Evolutionary conservation across 371 early-diverging fungal genomes (phyloP).

Genomic region (Rhizopus sp.): DNA sequence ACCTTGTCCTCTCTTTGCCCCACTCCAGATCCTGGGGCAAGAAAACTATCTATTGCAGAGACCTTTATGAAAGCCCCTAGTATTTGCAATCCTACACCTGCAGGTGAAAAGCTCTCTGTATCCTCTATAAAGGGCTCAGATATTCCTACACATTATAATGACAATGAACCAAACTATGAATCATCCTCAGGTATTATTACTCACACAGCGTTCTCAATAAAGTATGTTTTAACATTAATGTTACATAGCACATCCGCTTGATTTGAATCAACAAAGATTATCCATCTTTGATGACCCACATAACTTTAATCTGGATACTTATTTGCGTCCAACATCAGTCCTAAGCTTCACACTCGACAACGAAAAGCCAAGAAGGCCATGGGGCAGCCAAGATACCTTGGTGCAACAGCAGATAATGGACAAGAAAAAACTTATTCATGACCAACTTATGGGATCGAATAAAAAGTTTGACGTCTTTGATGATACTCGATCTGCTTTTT

Average conservation of each 20-base stretch:
- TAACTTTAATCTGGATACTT: slow-evolving; percentile 17
- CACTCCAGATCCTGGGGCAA: slow-evolving; percentile 17
- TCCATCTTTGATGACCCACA: slow-evolving; percentile 7
- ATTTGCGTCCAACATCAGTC: neutral
- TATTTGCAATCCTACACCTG: neutral
- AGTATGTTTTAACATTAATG: too few species aligned
- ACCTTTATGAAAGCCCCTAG: slow-evolving; percentile 30
- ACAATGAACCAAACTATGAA: neutral
- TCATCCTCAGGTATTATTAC: neutral
- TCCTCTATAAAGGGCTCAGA: neutral
- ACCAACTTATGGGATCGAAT: slow-evolving; percentile 22
- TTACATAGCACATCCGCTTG: slow-evolving; percentile 3
- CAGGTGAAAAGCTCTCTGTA: neutral
- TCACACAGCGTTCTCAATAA: too few species aligned
- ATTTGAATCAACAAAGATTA: neutral
- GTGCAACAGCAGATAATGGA: slow-evolving; percentile 28
- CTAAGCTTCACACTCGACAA: neutral
- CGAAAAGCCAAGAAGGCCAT: slow-evolving; percentile 25
- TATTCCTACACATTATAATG: neutral
- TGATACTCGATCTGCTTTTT: slow-evolving; percentile 9
- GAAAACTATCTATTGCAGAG: slow-evolving; percentile 39
- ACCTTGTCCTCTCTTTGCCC: slow-evolving; percentile 1
- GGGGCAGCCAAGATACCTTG: slow-evolving; percentile 50
- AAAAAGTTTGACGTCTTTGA: slow-evolving; percentile 11
- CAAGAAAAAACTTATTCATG: slow-evolving; percentile 30